Base-by-base conservation (phyloP, 1,284 basidiomycete species). In the Prillingera fragicola region DNA sequence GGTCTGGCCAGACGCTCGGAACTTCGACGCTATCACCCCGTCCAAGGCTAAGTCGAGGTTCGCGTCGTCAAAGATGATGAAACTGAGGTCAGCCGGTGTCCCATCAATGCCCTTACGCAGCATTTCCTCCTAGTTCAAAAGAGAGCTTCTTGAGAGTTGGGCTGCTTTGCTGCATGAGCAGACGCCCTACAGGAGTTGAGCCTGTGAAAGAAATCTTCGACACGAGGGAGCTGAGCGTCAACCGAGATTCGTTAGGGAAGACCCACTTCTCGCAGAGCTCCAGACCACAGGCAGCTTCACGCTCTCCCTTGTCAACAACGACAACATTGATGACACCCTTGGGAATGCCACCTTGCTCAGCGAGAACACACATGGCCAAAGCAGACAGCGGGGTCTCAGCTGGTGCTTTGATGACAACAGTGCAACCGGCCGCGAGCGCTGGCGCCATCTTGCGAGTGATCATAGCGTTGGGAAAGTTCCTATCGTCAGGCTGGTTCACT, bases 41-140 rank as follows among this genome's bases (percentile, higher is more conserved):
- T 83, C 81, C 17, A 96, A 85, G 17, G 94, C 94, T 43, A 82
- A 80, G 52, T 91, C 86, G 39, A 97, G 78, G 64, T 97, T 84
- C 0, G 91, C 91, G 58, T 97, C 92, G 50, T 89, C 85, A 64
- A 97, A 97, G 9, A 97, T 87, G 55, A 95, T 94, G 72, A 94
- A 94, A n/a, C n/a, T n/a, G n/a, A n/a, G n/a, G n/a, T n/a, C n/a
- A n/a, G 0, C 91, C 94, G 38, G 23, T 26, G n/a, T 49, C 33
- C 34, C n/a, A n/a, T n/a, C n/a, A n/a, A n/a, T n/a, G n/a, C n/a
- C n/a, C n/a, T n/a, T n/a, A n/a, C 47, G 56, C 60, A 25, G 63
- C 67, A 48, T 69, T 97, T 37, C 92, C 92, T 10, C 77, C 77
- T 33, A 72, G 58, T 55, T 90, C 88, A 36, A 90, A 73, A 0